phyloP scores from a whole-genome alignment of 805 yeast species.

The Danielia oregonensis region DNA sequence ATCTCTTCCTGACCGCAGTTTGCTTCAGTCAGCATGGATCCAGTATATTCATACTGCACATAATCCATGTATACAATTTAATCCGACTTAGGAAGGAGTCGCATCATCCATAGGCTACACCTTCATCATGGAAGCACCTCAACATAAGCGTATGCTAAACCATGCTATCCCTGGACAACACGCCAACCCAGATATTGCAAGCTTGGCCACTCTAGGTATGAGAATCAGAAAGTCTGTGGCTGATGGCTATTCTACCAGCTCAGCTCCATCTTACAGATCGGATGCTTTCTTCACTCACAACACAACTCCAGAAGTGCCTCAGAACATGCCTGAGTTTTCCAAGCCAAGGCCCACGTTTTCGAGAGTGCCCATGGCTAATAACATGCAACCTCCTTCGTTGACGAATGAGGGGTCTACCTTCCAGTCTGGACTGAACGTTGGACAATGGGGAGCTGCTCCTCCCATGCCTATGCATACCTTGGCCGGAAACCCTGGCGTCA shows the following conservation, averaged over 20 bases:
- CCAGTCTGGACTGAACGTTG: conserved; percentile 37
- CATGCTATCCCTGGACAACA: conserved; percentile 23
- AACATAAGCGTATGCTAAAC: conserved; percentile 33
- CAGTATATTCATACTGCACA: too few relatives aligned
- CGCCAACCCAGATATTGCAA: conserved; percentile 28
- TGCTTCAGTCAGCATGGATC: too few relatives aligned
- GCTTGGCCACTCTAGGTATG: conserved; percentile 62
- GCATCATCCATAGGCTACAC: too few relatives aligned
- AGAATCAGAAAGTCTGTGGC: conserved; percentile 64
- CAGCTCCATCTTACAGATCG: conserved; percentile 10
- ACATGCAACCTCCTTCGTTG: conserved; percentile 43
- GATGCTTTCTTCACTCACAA: conserved; percentile 4
- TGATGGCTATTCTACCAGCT: conserved; percentile 49
- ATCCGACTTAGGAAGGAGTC: too few relatives aligned
- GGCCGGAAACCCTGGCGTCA: conserved; percentile 7
- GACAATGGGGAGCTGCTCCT: conserved; percentile 36
- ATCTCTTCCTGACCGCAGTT: too few relatives aligned
- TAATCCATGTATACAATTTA: too few relatives aligned
- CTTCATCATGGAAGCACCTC: conserved; percentile 10
- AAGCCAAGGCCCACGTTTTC: conserved; percentile 9
- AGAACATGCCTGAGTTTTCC: conserved; percentile 3
- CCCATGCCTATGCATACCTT: neutral
- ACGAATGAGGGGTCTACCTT: conserved; percentile 41
- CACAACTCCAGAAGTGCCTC: neutral
- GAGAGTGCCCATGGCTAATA: conserved; percentile 41